Base-by-base conservation (phyloP, 2,329 filamentous ascomycete genomes). In the Dactylellina sp. region DNA sequence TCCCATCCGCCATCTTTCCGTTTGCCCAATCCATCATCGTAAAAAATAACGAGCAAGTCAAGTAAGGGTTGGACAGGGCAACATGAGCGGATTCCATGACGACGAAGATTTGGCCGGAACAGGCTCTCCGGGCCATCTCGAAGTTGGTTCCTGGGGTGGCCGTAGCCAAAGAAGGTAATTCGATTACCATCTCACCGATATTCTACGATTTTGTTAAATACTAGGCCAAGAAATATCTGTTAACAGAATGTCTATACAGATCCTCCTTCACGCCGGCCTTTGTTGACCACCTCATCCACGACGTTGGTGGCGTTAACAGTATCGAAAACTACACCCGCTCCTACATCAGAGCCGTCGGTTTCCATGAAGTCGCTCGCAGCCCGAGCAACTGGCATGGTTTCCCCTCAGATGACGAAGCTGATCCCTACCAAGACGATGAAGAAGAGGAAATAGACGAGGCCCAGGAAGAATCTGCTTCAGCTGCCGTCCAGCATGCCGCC, bases 241-340 rank as follows among this genome's bases (percentile, higher is more conserved):
- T 40, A 12, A 4, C 28, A 40, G 37, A 40, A 40, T 47, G 11
- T 16, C 7, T 1, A 39, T 32, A 59, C 42, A 78, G 76, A 55
- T 77, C 76, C 16, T 78, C 77, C 18, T 65, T 77, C 75, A 76
- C 76, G 40, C 52, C 77, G 7, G 61, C 70, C 11, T 74, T 74
- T 16, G 70, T 74, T 50, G 70, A 74, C 61, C 77, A 78, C 37
- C 71, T 75, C 53, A 77, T 79, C 52, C 77, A 77, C 77, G 89
- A 96, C 74, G 89, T 91, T 52, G 95, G 94, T 76, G 94, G 94
- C 56, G 90, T 93, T 75, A 98, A 98, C 84, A 96, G 91, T 81
- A 91, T 98, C 78, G 90, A 95, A 79, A 96, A 93, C 79, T 98
- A 98, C 80, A 91, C 93, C 47, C 88, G 91, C 74, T 96, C 92